These are phyloP conservation scores for Fusarium clavum DNA, from an alignment of 2,329 filamentous ascomycete genomes.

Conservation along the genomic window DNA sequence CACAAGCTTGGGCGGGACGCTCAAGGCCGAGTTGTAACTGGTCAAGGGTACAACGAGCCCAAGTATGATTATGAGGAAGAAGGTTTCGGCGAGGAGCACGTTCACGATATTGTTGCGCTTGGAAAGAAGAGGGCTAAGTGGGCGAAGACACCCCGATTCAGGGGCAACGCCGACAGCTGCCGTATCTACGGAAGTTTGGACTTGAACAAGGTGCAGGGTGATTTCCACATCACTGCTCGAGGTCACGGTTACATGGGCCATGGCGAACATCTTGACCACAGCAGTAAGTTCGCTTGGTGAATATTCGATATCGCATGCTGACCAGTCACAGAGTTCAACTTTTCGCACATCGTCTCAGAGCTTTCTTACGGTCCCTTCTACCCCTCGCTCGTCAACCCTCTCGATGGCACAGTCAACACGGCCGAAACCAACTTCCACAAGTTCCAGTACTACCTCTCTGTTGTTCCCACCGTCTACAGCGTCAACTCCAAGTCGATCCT, in stretches of 20 bases:
- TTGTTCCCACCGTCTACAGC: constrained; percentile 95
- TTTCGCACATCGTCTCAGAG: constrained; percentile 95
- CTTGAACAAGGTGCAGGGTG: constrained; percentile 95
- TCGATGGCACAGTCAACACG: constrained; percentile 87
- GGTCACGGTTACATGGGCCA: constrained; percentile 94
- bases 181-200: constrained; percentile 90
- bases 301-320: constrained; percentile 6
- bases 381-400: constrained; percentile 90
- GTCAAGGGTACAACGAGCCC: constrained; percentile 60
- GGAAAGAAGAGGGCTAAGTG: constrained; percentile 72
- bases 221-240: constrained; percentile 96
- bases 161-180: constrained; percentile 76
- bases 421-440: constrained; percentile 88
- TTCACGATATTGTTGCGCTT: constrained; percentile 88
- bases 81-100: constrained; percentile 82
- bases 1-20: constrained; percentile 69
- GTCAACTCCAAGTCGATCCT: constrained; percentile 75
- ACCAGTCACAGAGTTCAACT: constrained; percentile 82
- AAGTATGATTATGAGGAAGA: constrained; percentile 67
- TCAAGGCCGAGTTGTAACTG: constrained; percentile 65
- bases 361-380: constrained; percentile 98
- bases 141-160: constrained; percentile 79
- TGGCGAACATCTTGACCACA: constrained; percentile 83
- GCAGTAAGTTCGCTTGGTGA: constrained; percentile 63
- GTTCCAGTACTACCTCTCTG: constrained; percentile 96